These are phyloP conservation scores for Puya raimondii DNA, from an alignment of 176 grass and related monocot genomes.

Conservation along the genomic window DNA sequence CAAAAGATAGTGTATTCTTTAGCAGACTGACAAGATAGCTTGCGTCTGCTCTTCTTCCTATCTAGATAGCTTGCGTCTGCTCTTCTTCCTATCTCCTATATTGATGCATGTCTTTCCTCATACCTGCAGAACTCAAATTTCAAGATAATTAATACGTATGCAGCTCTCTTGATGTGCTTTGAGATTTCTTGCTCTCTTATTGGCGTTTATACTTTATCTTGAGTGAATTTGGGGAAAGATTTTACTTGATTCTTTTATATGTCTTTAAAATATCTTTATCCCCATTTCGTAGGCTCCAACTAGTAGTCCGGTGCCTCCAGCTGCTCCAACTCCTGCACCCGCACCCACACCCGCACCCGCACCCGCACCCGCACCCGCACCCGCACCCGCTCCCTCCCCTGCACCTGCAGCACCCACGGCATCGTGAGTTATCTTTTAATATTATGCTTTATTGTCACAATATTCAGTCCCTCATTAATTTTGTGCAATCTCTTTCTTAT, in stretches of 20 bases:
- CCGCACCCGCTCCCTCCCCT: constrained; percentile 36
- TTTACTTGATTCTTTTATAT: neutral
- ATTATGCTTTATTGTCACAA: neutral
- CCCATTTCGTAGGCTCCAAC: constrained; percentile 27
- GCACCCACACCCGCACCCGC: constrained; percentile 36
- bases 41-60: too few species aligned
- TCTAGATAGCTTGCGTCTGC: too few species aligned
- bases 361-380: constrained; percentile 28
- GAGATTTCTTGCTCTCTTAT: neutral
- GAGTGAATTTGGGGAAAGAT: neutral
- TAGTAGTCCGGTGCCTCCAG: constrained; percentile 26
- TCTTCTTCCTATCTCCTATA: too few species aligned
- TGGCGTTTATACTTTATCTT: neutral
- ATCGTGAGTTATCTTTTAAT: constrained; percentile 33
- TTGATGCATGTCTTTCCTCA: too few species aligned
- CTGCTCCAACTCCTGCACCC: constrained; percentile 35
- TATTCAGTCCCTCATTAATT: neutral
- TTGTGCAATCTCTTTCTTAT: neutral
- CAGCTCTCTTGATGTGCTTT: too few species aligned
- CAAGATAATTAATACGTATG: too few species aligned
- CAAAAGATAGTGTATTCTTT: too few species aligned
- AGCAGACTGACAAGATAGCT: too few species aligned
- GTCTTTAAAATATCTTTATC: neutral
- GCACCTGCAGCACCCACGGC: constrained; percentile 36
- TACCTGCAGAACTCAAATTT: too few species aligned